phyloP scores from a whole-genome alignment of 768 basidiomycete species.

The Pholiota conissans region DNA sequence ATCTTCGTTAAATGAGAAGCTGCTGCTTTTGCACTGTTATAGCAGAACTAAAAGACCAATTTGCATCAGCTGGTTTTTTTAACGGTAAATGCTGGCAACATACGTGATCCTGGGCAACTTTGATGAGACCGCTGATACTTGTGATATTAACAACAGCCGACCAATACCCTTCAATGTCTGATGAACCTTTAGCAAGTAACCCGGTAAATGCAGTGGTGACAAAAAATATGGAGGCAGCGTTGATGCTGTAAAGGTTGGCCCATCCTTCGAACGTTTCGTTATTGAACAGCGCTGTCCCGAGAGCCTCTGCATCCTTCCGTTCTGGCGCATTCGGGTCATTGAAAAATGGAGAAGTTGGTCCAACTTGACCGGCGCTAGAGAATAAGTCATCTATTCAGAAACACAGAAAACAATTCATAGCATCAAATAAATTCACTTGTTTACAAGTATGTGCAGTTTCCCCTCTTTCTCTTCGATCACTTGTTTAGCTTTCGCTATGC shows the following conservation, averaged over 20 bases:
- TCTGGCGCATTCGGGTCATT: slow-evolving; percentile 56
- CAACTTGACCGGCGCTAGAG: slow-evolving; percentile 71
- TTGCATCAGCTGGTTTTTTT: not conserved
- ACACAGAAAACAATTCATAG: not conserved
- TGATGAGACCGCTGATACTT: slow-evolving; percentile 71
- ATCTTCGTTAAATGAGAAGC: slow-evolving; percentile 75
- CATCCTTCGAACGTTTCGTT: slow-evolving; percentile 65
- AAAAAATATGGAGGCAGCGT: slow-evolving; percentile 78
- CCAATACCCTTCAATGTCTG: slow-evolving; percentile 55
- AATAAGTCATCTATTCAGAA: not conserved
- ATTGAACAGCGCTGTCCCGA: slow-evolving; percentile 70
- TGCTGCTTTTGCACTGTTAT: slow-evolving; percentile 81
- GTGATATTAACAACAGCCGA: slow-evolving; percentile 78
- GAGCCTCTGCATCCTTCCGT: slow-evolving; percentile 59
- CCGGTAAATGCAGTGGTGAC: slow-evolving; percentile 76
- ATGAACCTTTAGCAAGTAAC: slow-evolving; percentile 69
- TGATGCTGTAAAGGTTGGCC: slow-evolving; percentile 61
- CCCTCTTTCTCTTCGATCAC: slow-evolving; percentile 60
- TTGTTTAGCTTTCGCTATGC: slow-evolving; percentile 58
- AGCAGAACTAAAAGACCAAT: slow-evolving; percentile 58
- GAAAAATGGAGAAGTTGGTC: slow-evolving; percentile 62
- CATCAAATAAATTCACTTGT: slow-evolving; percentile 56
- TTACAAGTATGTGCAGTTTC: slow-evolving; percentile 75
- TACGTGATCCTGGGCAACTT: slow-evolving; percentile 76
- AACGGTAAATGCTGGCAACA: slow-evolving; percentile 21